phyloP scores from a whole-genome alignment of 2,329 filamentous ascomycete species.

The Periconia sp. region DNA sequence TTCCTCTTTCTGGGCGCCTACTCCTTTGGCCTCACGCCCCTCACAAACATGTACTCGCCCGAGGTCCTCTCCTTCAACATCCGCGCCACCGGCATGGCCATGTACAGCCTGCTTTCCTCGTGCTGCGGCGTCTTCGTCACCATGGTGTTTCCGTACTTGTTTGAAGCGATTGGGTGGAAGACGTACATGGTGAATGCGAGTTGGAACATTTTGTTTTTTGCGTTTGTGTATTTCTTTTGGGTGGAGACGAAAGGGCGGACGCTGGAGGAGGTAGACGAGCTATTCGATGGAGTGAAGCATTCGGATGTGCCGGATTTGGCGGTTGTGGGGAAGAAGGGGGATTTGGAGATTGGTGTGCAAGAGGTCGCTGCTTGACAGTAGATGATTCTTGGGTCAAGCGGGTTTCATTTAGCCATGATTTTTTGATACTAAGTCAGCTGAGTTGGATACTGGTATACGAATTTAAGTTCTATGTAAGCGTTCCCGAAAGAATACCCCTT shows the following conservation, averaged over 20 bases:
- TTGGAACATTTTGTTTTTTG: slow-evolving; percentile 50
- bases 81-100: slow-evolving; percentile 1
- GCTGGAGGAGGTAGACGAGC: slow-evolving; percentile 16
- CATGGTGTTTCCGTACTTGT: slow-evolving; percentile 1
- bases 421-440: no score
- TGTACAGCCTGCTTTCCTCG: background rate
- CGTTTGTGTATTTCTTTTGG: slow-evolving; percentile 44
- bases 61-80: slow-evolving; percentile 5
- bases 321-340: no score
- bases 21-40: slow-evolving; percentile 7
- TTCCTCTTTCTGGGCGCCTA: slow-evolving; percentile 10
- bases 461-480: no score
- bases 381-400: no score
- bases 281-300: slow-evolving; percentile 15
- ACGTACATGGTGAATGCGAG: slow-evolving; percentile 52
- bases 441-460: no score
- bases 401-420: no score
- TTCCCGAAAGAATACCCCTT: no score
- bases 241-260: slow-evolving; percentile 17
- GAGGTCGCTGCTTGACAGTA: no score
- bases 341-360: no score
- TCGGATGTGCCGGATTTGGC: no score
- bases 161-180: slow-evolving; percentile 7
- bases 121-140: slow-evolving; percentile 20
- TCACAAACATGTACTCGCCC: slow-evolving; percentile 6